phyloP scores from a whole-genome alignment of 164 flowering plant species.

The Chimonanthus salicifolius region DNA sequence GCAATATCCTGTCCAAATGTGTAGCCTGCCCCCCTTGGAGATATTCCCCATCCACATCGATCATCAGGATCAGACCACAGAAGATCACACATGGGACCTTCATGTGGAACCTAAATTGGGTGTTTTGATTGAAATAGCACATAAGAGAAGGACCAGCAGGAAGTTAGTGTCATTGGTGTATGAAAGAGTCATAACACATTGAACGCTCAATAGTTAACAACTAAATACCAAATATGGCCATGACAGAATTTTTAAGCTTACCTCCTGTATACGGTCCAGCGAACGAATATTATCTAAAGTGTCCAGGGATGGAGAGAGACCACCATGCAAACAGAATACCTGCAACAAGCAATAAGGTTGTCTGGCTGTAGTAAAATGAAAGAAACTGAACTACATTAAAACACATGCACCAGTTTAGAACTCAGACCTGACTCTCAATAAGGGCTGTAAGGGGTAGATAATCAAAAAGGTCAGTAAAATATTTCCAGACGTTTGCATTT shows the following conservation, averaged over 20 bases:
- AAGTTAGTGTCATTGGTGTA: no score
- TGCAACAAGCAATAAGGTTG: constrained; percentile 16
- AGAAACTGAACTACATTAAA: background rate
- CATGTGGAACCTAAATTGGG: constrained; percentile 38
- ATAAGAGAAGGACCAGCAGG: no score
- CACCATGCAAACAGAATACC: constrained; percentile 99
- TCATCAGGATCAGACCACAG: constrained; percentile 47
- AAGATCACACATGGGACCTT: constrained; percentile 52
- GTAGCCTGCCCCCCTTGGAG: constrained; percentile 50
- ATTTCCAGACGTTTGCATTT: constrained; percentile 99
- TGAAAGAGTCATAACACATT: no score
- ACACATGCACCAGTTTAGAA: background rate
- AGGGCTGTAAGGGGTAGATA: constrained; percentile 93
- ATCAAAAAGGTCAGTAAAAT: constrained; percentile 99
- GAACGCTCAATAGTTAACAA: no score
- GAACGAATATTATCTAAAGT: no score
- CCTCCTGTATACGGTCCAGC: no score
- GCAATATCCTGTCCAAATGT: constrained; percentile 50
- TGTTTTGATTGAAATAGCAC: no score
- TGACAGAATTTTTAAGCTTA: no score
- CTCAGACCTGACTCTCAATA: constrained; percentile 54
- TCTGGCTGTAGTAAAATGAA: background rate
- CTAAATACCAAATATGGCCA: no score
- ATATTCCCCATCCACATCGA: constrained; percentile 51
- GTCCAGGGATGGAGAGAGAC: constrained; percentile 63